Conservation (phyloP, 805 yeast genomes). For the Yarrowia phangngaensis region DNA sequence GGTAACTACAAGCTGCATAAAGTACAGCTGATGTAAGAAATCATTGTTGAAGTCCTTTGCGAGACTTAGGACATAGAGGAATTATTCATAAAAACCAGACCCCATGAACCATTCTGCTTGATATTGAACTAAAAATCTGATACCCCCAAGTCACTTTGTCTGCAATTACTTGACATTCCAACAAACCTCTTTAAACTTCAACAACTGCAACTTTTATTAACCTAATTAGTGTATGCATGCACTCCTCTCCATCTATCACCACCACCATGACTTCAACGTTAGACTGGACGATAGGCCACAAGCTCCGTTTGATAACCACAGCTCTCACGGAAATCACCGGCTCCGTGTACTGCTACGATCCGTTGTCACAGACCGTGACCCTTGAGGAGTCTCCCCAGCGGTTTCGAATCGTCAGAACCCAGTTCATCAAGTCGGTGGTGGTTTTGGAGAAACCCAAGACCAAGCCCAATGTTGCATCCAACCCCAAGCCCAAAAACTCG, state of each 20-base stretch:
- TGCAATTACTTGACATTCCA: too few species aligned
- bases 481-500: constrained; percentile 22
- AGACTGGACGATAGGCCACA: constrained; percentile 27
- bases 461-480: constrained; percentile 21
- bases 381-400: constrained; percentile 36
- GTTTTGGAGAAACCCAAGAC: constrained; percentile 44
- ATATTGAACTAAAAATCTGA: too few species aligned
- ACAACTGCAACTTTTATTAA: not conserved
- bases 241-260: not conserved
- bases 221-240: not conserved
- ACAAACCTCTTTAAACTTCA: not conserved
- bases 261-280: not conserved
- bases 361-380: constrained; percentile 46
- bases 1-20: too few species aligned
- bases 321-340: constrained; percentile 60
- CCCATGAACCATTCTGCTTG: too few species aligned
- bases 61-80: too few species aligned
- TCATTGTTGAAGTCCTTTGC: too few species aligned
- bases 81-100: too few species aligned
- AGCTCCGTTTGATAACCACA: constrained; percentile 57
- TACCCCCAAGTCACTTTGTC: too few species aligned
- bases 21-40: too few species aligned
- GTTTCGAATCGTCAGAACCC: constrained; percentile 53
- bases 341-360: constrained; percentile 56
- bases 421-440: constrained; percentile 54